Base-by-base conservation (phyloP, 352 stramenopile genomes). In the Phytophthora sojae region DNA sequence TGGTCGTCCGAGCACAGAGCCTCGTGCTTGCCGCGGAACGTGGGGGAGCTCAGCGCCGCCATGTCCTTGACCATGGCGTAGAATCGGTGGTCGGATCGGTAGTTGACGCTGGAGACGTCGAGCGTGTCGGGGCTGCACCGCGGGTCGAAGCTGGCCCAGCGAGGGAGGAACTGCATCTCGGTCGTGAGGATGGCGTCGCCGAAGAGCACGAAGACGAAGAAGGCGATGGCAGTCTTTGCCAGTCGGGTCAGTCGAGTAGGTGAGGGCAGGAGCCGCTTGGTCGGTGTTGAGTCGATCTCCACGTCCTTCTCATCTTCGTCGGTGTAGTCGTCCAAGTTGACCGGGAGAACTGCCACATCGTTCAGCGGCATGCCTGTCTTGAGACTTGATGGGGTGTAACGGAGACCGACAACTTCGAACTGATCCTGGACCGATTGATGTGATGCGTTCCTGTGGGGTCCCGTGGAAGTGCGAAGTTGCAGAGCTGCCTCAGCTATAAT, bases 11-110 rank as follows among this genome's bases (percentile, higher is more conserved):
- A 29, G 64, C 69, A 73, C 11, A 77, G 25, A 3, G 19, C 26
- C 6, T 50, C 15, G 35, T 72, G 58, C 2, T 70, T 57, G 57
- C 61, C 56, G 3, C 30, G 26, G 60, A 85, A 75, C 6, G 60
- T 59, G 7, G 75, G 75, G 8, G 55, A 17, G 14, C 12, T 44
- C 55, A 64, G 14, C 2, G 54, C 11, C 12, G 42, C 54, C 45
- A 64, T 70, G n/a, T 49, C 42, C 45, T 64, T 64, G 3, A 64
- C 19, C 50, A 70, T 59, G 32, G 23, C 11, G 63, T 64, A 51
- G 26, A 70, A 64, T 19, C 63, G 54, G 47, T 70, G 29, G 23
- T 54, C 32, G 35, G 53, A 70, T 8, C 47, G 63, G 17, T 64
- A 64, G 54, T 64, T 64, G 15, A 64, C 35, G n/a, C 11, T 53